Percentiles rank a stretch among this genome's conserved stretches.
phyloP scores from a whole-genome alignment of 176 grass and related monocot species.

The Zizania latifolia region DNA sequence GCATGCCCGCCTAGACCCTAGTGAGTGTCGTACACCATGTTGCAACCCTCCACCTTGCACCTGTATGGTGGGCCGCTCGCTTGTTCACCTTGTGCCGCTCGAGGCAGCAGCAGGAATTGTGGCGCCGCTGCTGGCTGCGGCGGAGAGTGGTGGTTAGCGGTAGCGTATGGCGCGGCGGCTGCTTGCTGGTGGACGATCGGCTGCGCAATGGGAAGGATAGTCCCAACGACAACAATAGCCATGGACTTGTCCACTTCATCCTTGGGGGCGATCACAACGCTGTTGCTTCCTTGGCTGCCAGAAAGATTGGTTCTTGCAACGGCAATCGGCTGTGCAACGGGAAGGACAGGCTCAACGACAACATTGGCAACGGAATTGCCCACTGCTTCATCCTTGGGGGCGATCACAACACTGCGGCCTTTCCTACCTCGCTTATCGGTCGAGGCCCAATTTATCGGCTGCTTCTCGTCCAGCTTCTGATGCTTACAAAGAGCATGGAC shows the following conservation, averaged over 20 bases:
- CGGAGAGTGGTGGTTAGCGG: too few relatives aligned
- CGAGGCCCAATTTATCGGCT: constrained; percentile 17
- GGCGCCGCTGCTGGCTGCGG: not conserved
- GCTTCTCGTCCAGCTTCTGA: too few relatives aligned
- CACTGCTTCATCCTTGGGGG: not conserved
- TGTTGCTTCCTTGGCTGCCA: too few relatives aligned
- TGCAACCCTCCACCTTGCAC: constrained; percentile 11
- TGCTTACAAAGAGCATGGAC: too few relatives aligned
- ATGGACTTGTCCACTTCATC: not conserved
- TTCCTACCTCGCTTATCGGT: constrained; percentile 18
- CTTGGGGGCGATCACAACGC: too few relatives aligned
- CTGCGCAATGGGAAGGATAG: too few relatives aligned
- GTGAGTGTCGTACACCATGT: not conserved
- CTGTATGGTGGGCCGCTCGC: too few relatives aligned
- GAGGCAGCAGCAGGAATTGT: not conserved
- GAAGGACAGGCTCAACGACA: not conserved
- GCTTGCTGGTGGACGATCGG: too few relatives aligned
- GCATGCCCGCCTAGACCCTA: constrained; percentile 40
- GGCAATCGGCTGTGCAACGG: not conserved
- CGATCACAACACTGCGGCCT: not conserved
- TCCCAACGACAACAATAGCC: too few relatives aligned
- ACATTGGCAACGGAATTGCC: not conserved
- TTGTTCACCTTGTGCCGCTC: too few relatives aligned
- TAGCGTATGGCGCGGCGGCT: too few relatives aligned
- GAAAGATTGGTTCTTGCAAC: not conserved